phyloP scores from a whole-genome alignment of 129 eudicot species.

The Tagetes erecta region DNA sequence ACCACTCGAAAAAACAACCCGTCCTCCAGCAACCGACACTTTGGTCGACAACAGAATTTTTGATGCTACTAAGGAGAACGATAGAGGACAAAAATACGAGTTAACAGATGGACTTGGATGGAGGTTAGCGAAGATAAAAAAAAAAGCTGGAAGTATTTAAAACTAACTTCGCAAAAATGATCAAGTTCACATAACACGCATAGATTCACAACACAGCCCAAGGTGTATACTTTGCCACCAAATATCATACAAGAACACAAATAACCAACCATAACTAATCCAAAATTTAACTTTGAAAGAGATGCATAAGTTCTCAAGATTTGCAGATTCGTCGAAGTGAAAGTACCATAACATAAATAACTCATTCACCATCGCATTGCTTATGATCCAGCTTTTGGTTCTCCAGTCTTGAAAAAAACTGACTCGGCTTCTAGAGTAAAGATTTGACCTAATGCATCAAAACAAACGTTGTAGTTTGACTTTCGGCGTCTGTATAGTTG shows the following conservation, averaged over 20 bases:
- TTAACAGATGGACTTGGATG: no score
- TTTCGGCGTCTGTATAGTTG: background rate
- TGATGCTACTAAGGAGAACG: no score
- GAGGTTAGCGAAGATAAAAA: no score
- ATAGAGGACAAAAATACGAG: no score
- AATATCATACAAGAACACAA: no score
- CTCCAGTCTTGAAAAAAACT: background rate
- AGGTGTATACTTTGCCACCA: background rate
- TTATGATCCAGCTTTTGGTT: background rate
- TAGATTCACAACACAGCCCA: background rate
- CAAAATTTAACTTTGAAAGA: background rate
- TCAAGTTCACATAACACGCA: no score
- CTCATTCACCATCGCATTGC: background rate
- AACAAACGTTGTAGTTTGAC: conserved; percentile 4
- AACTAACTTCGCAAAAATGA: no score
- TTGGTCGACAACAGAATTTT: no score
- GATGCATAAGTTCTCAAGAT: background rate
- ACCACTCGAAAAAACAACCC: no score
- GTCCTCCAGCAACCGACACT: no score
- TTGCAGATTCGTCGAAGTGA: background rate
- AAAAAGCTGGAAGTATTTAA: no score
- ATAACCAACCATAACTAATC: no score
- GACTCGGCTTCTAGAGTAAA: background rate
- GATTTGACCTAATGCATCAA: background rate
- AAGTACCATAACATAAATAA: background rate